phyloP scores from a whole-genome alignment of 495 filamentous ascomycete genomes.

The Rusavskia elegans region DNA sequence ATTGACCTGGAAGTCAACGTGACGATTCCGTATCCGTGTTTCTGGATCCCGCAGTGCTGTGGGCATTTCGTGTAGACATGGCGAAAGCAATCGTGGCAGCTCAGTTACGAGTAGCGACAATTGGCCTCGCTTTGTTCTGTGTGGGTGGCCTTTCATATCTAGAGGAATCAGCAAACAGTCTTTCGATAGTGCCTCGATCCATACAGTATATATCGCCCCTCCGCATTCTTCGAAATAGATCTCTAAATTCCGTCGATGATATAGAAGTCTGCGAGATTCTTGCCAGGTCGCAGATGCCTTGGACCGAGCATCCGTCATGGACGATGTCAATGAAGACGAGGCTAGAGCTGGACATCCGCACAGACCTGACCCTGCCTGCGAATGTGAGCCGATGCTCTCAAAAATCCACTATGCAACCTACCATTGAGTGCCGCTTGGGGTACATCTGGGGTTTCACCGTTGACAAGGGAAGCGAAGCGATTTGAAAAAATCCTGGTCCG shows the following conservation, averaged over 20 bases:
- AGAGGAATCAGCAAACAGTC: constrained; percentile 8
- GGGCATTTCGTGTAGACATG: constrained; percentile 62
- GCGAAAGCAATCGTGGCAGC: constrained; percentile 55
- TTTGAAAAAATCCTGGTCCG: constrained; percentile 9
- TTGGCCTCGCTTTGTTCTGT: constrained; percentile 57
- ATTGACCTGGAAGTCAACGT: constrained; percentile 72
- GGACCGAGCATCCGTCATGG: constrained; percentile 52
- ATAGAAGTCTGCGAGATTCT: constrained; percentile 26
- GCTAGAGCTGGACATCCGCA: constrained; percentile 45
- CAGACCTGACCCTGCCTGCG: constrained; percentile 48
- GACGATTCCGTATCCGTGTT: constrained; percentile 47
- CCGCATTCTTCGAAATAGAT: constrained; percentile 38
- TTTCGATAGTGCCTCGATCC: constrained; percentile 16
- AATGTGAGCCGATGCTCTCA: not conserved
- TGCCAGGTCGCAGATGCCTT: constrained; percentile 53
- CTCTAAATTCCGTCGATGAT: constrained; percentile 35
- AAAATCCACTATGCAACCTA: not conserved
- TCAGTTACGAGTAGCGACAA: constrained; percentile 53
- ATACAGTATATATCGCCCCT: constrained; percentile 68
- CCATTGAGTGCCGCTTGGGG: constrained; percentile 16
- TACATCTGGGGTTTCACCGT: constrained; percentile 15
- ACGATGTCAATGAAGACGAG: constrained; percentile 72
- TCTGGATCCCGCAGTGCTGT: constrained; percentile 46
- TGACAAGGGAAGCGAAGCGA: constrained; percentile 15
- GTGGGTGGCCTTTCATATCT: constrained; percentile 57